Conservation (phyloP, 371 early-diverging fungal species). For the Chytridium lagenaria region DNA sequence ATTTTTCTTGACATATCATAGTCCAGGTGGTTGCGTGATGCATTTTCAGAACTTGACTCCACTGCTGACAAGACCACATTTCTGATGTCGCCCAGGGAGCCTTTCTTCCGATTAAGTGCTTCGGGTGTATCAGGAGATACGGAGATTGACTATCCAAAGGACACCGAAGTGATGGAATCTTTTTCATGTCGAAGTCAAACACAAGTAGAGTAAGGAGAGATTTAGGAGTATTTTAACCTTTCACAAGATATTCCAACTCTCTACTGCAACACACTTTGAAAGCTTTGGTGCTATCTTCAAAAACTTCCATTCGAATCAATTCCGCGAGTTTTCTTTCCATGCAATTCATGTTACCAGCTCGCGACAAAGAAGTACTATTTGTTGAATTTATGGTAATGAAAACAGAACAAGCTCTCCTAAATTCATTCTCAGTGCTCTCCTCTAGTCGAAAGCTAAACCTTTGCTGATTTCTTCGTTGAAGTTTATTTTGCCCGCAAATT, state of each 20-base stretch:
- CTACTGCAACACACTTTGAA: constrained; percentile 49
- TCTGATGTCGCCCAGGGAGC: constrained; percentile 46
- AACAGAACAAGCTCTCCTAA: not conserved
- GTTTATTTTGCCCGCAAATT: not conserved
- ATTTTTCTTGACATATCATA: not conserved
- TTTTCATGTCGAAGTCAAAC: constrained; percentile 48
- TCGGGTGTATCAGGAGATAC: constrained; percentile 54
- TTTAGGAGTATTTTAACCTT: constrained; percentile 9
- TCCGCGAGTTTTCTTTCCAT: constrained; percentile 54
- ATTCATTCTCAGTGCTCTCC: not conserved
- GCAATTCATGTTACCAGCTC: constrained; percentile 43
- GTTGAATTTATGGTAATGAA: constrained; percentile 30
- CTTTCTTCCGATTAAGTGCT: constrained; percentile 54
- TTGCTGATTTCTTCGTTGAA: not conserved
- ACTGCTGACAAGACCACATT: constrained; percentile 52
- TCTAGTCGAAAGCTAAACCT: not conserved
- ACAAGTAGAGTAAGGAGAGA: constrained; percentile 16
- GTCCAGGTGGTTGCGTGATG: constrained; percentile 58
- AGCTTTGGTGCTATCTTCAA: constrained; percentile 56
- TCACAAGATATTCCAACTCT: constrained; percentile 47
- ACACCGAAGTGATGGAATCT: constrained; percentile 54
- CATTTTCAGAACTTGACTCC: constrained; percentile 55
- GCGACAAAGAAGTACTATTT: constrained; percentile 30
- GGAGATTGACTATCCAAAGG: constrained; percentile 58
- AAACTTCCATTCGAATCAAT: constrained; percentile 59